Conservation (phyloP, 495 filamentous ascomycete species). For the Aspergillus homomorphus region DNA sequence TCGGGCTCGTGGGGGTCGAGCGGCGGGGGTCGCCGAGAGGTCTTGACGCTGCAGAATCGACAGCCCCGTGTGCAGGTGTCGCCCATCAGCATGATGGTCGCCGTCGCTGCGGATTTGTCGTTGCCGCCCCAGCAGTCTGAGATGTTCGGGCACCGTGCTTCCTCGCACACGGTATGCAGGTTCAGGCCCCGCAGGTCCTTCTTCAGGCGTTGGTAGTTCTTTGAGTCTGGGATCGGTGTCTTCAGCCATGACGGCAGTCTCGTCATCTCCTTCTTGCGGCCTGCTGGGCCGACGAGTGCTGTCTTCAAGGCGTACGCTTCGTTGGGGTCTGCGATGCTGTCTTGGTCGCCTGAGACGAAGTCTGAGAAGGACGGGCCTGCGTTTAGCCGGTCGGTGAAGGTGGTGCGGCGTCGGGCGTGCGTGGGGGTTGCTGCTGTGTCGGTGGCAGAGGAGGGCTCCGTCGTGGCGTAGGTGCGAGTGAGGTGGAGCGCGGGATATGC, state of each 20-base stretch:
- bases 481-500: too few species aligned
- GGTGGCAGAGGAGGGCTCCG: slow-evolving; percentile 39
- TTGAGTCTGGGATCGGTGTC: slow-evolving; percentile 80
- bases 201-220: slow-evolving; percentile 92
- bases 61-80: slow-evolving; percentile 97
- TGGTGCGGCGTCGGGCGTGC: slow-evolving; percentile 47
- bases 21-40: slow-evolving; percentile 68
- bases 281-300: slow-evolving; percentile 77
- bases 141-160: slow-evolving; percentile 96
- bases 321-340: slow-evolving; percentile 53
- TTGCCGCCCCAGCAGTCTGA: slow-evolving; percentile 94
- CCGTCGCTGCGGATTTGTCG: slow-evolving; percentile 85
- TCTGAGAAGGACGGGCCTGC: slow-evolving; percentile 80
- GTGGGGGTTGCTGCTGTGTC: slow-evolving; percentile 26
- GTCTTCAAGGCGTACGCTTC: slow-evolving; percentile 63
- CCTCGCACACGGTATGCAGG: slow-evolving; percentile 95
- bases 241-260: slow-evolving; percentile 93
- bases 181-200: slow-evolving; percentile 84
- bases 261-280: slow-evolving; percentile 80
- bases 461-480: slow-evolving; percentile 41
- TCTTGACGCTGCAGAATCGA: slow-evolving; percentile 96
- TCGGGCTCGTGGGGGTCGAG: slow-evolving; percentile 96
- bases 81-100: slow-evolving; percentile 99
- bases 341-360: slow-evolving; percentile 59
- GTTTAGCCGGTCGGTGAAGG: slow-evolving; percentile 79